Evolutionary conservation across 106 monocot genomes (phyloP).

Genomic region (Allium cepa): DNA sequence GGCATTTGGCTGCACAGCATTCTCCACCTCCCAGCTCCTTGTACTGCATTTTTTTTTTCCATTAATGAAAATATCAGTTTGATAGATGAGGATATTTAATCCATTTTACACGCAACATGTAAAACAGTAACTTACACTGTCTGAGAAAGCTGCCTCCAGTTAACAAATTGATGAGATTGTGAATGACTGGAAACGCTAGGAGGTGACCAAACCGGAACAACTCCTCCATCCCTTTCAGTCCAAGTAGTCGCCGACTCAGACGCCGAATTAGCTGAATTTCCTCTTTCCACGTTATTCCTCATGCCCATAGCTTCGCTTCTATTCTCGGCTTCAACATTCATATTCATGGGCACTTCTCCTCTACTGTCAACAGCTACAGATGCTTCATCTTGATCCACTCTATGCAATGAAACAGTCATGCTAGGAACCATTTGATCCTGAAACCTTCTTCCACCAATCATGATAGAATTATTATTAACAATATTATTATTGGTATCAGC

Average conservation of each 20-base stretch:
- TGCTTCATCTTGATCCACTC: conserved; percentile 24
- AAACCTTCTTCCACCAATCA: conserved; percentile 24
- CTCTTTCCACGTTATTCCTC: conserved; percentile 14
- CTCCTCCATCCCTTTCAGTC: conserved; percentile 64
- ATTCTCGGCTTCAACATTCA: conserved; percentile 21
- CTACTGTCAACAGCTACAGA: conserved; percentile 45
- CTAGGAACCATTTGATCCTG: conserved; percentile 87
- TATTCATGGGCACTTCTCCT: conserved; percentile 66
- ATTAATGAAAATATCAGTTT: too few species aligned
- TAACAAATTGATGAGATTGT: conserved; percentile 50
- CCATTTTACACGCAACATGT: neutral
- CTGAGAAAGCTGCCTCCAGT: conserved; percentile 77
- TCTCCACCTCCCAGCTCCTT: conserved; percentile 69
- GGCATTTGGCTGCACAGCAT: conserved; percentile 48
- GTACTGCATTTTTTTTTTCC: conserved; percentile 13
- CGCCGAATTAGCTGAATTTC: conserved; percentile 14
- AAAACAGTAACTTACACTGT: conserved; percentile 41
- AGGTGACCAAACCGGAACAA: conserved; percentile 91
- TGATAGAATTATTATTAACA: conserved; percentile 1
- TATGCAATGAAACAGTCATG: conserved; percentile 63
- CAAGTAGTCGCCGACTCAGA: conserved; percentile 54
- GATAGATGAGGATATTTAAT: too few species aligned
- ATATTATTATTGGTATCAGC: neutral
- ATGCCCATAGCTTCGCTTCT: neutral
- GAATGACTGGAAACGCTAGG: conserved; percentile 39